Evolutionary conservation across 305 asterid genomes (phyloP).

Genomic region (Fraxinus albicans): DNA sequence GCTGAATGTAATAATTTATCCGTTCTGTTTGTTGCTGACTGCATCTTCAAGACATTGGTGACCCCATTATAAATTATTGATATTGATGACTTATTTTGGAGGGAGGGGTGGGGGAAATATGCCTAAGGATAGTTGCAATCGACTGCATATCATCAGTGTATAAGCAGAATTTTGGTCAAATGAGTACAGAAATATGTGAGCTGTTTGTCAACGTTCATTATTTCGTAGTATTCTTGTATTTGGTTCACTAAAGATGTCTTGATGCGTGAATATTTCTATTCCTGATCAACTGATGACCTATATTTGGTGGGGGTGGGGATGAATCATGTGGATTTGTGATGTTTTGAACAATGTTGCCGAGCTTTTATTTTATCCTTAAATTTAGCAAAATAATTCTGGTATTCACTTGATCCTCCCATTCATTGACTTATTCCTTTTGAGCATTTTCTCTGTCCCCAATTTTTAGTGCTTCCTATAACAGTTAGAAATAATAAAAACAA

Average conservation of each 20-base stretch:
- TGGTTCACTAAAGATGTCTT: background rate
- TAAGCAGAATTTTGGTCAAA: background rate
- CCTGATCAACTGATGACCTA: conserved; percentile 1
- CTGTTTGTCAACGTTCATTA: background rate
- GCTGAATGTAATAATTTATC: background rate
- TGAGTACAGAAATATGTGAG: background rate
- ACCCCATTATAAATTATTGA: background rate
- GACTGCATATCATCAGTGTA: background rate
- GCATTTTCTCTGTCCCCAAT: background rate
- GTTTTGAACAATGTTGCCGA: background rate
- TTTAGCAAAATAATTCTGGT: background rate
- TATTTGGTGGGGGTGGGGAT: background rate
- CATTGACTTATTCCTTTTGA: background rate
- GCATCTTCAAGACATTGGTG: conserved; percentile 12
- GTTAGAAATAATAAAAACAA: background rate
- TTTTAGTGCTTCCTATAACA: background rate
- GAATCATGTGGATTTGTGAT: conserved; percentile 8
- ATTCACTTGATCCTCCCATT: background rate
- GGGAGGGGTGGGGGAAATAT: background rate
- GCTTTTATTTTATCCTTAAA: background rate
- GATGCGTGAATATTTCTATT: background rate
- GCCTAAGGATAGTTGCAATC: conserved; percentile 6
- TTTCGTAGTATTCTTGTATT: background rate
- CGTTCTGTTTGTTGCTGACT: background rate
- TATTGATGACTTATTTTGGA: background rate